phyloP scores from a whole-genome alignment of 768 basidiomycete genomes.

The Suillus hirtellus region DNA sequence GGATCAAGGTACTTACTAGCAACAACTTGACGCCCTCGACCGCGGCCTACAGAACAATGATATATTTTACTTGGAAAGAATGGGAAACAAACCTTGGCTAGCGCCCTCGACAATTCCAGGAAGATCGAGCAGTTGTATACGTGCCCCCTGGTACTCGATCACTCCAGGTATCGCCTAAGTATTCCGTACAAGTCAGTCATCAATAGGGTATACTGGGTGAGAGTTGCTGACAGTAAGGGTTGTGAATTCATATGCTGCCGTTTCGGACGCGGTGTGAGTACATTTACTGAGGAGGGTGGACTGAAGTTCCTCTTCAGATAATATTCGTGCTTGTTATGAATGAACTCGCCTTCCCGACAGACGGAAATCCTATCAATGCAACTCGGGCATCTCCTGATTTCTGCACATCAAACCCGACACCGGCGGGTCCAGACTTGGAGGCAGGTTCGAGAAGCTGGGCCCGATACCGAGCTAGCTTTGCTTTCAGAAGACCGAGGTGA shows the following conservation, averaged over 20 bases:
- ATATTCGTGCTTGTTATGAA: not conserved
- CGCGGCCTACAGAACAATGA: slow-evolving; percentile 46
- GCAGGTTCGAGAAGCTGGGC: slow-evolving; percentile 93
- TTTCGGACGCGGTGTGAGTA: slow-evolving; percentile 86
- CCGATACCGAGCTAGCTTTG: slow-evolving; percentile 92
- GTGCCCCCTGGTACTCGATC: slow-evolving; percentile 90
- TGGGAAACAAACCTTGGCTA: slow-evolving; percentile 55
- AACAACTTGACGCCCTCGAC: slow-evolving; percentile 94
- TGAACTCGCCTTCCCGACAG: slow-evolving; percentile 75
- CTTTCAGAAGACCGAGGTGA: slow-evolving; percentile 90
- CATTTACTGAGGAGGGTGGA: slow-evolving; percentile 90
- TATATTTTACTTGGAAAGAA: not conserved
- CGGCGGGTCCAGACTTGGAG: slow-evolving; percentile 76
- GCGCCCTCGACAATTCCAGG: slow-evolving; percentile 96
- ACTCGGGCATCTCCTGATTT: slow-evolving; percentile 88
- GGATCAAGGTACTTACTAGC: slow-evolving; percentile 52
- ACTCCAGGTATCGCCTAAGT: slow-evolving; percentile 93
- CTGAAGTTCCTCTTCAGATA: slow-evolving; percentile 38
- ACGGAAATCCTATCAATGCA: slow-evolving; percentile 93
- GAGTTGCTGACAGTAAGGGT: slow-evolving; percentile 67
- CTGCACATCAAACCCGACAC: slow-evolving; percentile 88
- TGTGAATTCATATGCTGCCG: slow-evolving; percentile 95
- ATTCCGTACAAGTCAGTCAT: slow-evolving; percentile 2
- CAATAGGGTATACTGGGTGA: not conserved
- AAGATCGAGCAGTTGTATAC: slow-evolving; percentile 92